Base-by-base conservation (phyloP, 1,284 basidiomycete species). In the Omphalotus olearius region DNA sequence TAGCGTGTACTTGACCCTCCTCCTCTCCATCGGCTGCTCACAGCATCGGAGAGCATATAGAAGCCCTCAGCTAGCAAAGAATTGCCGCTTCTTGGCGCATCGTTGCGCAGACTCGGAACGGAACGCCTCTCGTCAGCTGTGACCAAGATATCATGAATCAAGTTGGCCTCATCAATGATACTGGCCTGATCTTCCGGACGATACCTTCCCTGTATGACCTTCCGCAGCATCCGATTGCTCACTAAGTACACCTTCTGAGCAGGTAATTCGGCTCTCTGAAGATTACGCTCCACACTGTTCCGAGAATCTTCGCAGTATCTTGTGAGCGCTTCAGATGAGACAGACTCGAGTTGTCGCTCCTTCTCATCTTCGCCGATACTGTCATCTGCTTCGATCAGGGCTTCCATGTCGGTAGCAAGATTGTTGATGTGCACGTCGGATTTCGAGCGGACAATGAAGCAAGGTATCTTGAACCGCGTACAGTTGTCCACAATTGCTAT, bases 371-470 rank as follows among this genome's bases (percentile, higher is more conserved):
- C 26, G 9, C 47, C 48, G 13, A 42, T 38, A 2, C 42, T 26
- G 16, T 57, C 50, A 28, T 64, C 59, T 9, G 52, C 56, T 11
- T 58, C 56, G 11, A 43, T 50, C 10, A 56, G 47, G 9, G 68
- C 60, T 30, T 57, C 60, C 53, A 57, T 57, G 26, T 66, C 65
- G 16, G 41, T 53, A 56, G 62, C 59, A 36, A 67, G 41, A 50
- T 69, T 69, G 1, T 51, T 55, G 50, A 68, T 65, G 46, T 68
- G 65, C 20, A 62, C 60, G 49, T 70, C 67, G 0, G 68, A 60
- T 53, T 69, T 68, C 3, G 68, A 71, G 6, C 67, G 67, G 14
- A 70, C 67, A 33, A 69, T 66, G 39, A 62, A 64, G 1, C 60
- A 57, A 7, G 69, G 69, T 39, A 69, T 70, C 0, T 56, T 56